phyloP scores from a whole-genome alignment of 139 green algal genomes.

The Haematococcus lacustris region DNA sequence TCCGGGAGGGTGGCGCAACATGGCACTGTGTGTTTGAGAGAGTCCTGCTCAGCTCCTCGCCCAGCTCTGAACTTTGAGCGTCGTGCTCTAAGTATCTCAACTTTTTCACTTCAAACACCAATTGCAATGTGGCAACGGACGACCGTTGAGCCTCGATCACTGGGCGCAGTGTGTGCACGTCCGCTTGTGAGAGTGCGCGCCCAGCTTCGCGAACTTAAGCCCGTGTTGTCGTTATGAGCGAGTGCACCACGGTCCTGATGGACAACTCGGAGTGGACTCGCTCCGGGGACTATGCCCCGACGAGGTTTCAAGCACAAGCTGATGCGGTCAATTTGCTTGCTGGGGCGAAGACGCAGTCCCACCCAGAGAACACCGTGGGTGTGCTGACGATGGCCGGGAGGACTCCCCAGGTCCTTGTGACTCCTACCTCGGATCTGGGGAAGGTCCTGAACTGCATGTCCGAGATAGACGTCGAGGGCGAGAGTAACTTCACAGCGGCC shows the following conservation, averaged over 20 bases:
- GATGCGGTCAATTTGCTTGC: slow-evolving; percentile 97
- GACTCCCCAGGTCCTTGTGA: slow-evolving; percentile 87
- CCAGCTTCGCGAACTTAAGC: too few relatives aligned
- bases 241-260: slow-evolving; percentile 88
- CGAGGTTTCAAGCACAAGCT: slow-evolving; percentile 86
- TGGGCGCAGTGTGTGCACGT: too few relatives aligned
- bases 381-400: slow-evolving; percentile 96
- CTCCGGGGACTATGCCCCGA: slow-evolving; percentile 92
- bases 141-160: too few relatives aligned
- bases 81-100: too few relatives aligned
- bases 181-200: too few relatives aligned
- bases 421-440: slow-evolving; percentile 92
- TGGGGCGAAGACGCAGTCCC: slow-evolving; percentile 91
- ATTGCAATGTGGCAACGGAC: too few relatives aligned
- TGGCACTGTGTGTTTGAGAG: too few relatives aligned
- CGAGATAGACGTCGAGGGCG: slow-evolving; percentile 77
- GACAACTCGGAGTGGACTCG: slow-evolving; percentile 96
- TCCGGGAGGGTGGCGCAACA: too few relatives aligned
- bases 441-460: slow-evolving; percentile 90
- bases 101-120: too few relatives aligned
- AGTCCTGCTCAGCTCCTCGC: too few relatives aligned
- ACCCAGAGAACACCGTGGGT: slow-evolving; percentile 97
- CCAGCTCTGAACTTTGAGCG: too few relatives aligned
- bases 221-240: too few relatives aligned
- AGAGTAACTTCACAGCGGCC: slow-evolving; percentile 69